Percentiles rank a stretch among this genome's conserved stretches.
phyloP scores from a whole-genome alignment of 2,329 filamentous ascomycete species.

The Penicillium sp. region DNA sequence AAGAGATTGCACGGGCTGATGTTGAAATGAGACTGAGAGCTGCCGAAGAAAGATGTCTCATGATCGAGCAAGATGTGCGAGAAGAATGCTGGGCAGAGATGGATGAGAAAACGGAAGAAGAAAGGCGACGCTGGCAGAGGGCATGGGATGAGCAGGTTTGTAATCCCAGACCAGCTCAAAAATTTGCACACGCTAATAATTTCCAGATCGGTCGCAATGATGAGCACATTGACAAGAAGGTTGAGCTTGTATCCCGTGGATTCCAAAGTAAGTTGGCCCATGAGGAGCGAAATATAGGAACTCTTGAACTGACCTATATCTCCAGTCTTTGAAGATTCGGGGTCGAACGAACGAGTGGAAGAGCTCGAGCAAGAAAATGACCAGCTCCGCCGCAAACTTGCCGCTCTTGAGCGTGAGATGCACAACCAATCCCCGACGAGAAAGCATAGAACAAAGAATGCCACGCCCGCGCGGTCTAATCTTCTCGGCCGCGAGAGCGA shows the following conservation, averaged over 20 bases:
- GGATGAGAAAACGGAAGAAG: conserved; percentile 71
- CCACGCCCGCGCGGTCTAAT: conserved; percentile 29
- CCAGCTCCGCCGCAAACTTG: conserved; percentile 64
- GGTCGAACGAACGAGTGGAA: conserved; percentile 59
- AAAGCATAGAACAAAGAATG: conserved; percentile 41
- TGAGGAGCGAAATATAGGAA: neutral
- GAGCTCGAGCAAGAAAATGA: conserved; percentile 72
- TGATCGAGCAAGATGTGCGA: conserved; percentile 78
- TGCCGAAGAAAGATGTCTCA: conserved; percentile 63
- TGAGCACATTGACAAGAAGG: conserved; percentile 83
- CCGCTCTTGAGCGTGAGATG: conserved; percentile 65
- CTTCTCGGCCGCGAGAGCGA: conserved; percentile 41
- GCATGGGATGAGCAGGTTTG: conserved; percentile 71
- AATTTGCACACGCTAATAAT: conserved; percentile 15
- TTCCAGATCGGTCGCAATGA: conserved; percentile 66
- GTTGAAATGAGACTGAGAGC: conserved; percentile 72
- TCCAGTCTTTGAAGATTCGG: conserved; percentile 50
- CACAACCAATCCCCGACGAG: conserved; percentile 63
- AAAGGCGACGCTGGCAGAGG: conserved; percentile 78
- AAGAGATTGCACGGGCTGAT: conserved; percentile 67
- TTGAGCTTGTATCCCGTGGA: conserved; percentile 67
- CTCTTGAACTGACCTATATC: conserved; percentile 21
- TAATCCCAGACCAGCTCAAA: neutral
- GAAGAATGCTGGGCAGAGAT: conserved; percentile 89
- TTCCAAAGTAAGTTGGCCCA: conserved; percentile 43